Evolutionary conservation across 257 asterid genomes (phyloP), one percentile per base, ranked within the genome.

Genomic region (Nemophila menziesii): DNA sequence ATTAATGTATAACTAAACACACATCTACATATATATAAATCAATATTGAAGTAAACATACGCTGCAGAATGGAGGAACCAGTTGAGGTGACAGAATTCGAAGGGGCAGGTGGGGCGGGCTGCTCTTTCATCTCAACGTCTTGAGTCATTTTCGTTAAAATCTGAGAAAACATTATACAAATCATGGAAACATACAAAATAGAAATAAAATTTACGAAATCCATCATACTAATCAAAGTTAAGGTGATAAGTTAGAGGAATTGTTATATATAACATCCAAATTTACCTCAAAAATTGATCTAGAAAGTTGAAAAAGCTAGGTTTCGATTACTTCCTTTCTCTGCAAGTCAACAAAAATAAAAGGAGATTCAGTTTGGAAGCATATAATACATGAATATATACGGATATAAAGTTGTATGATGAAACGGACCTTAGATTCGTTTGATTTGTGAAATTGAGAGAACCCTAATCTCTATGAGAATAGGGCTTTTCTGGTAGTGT

Each of bases 41-140:
- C n/a, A n/a, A 44, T 29, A 11, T 19, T n/a, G 3, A 27, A 37
- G 16, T 29, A 5, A 15, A 22, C 4, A 26, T 58, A 82, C 92
- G 62, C 58, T 74, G 83, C 17, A 82, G 63, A 54, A 58, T 54
- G 8, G 86, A 58, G 22, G 78, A 74, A 33, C 57, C 47, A 51
- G 65, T 23, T 20, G 72, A 39, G 24, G 75, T 11, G 38, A 66
- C 50, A n/a, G 79, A 57, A 56, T 68, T 60, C 56, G 90, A 63
- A 17, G 78, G 65, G 43, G 72, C 78, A 11, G 66, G 67, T 48
- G 5, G n/a, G 12, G 22, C 46, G 3, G 20, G 24, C 46, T 76
- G 89, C 65, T 82, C 94, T 51, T 72, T 72, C 92, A 82, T 82
- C 64, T 78, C 90, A 46, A 73, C 71, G 40, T 82, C 96, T 64